Base-by-base conservation (phyloP, 2,329 filamentous ascomycete genomes). In the Penicillium hordei region DNA sequence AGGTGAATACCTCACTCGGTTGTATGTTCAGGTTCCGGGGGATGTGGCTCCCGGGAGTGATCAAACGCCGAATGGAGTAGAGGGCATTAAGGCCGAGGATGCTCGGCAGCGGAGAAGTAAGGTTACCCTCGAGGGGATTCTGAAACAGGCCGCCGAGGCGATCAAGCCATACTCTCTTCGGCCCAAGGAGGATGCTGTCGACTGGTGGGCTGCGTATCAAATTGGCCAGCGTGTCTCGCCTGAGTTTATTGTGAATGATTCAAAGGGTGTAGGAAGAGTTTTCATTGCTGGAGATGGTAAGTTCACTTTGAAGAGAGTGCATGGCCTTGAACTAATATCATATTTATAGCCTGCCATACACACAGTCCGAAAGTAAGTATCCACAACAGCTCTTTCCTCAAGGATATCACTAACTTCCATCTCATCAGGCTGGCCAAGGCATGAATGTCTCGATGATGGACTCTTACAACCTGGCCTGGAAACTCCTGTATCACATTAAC, bases 381-480 rank as follows among this genome's bases (percentile, higher is more conserved):
- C 29, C 6, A 53, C 48, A 5, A 7, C 12, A 21, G 25, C 21
- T 15, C 25, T 43, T 25, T 46, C 6, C 9, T 33, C 4, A 15
- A 21, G 9, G 13, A 15, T 5, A 12, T 23, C 2, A 19, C 51
- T 53, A 19, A 54, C 33, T 15, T 15, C 6, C 2, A 31, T 23
- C 2, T 7, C 40, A 39, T 9, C 31, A 76, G 78, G 88, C 88
- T 36, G 88, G 89, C 1, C 88, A 91, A 73, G 88, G 88, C 29
- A 91, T 91, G 89, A 91, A 91, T 67, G 89, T 89, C 1, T 88
- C 87, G 3, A 91, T 91, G 75, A 79, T 89, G 50, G 89, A 78
- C 57, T 76, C 69, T 0, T 71, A 72, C 67, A 77, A 78, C 40
- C 63, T 77, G 3, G 72, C 70, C 5, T 77, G 75, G 75, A 77